phyloP scores from a whole-genome alignment of 768 basidiomycete genomes.

The Lactarius psammicola region DNA sequence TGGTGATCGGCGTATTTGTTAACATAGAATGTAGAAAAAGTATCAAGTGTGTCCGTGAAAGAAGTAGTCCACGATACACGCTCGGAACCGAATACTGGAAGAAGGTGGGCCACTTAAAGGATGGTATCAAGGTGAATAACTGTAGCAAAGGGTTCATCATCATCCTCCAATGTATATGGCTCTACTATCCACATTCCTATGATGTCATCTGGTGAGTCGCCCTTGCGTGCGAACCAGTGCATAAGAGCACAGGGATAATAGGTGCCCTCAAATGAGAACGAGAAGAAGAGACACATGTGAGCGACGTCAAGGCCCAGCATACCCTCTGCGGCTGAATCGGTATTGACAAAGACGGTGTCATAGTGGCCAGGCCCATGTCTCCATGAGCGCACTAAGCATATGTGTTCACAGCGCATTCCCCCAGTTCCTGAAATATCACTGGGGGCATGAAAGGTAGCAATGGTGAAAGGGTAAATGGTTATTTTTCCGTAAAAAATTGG shows the following conservation, averaged over 20 bases:
- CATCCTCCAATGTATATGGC: too few relatives aligned
- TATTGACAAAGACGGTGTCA: slow-evolving; percentile 7
- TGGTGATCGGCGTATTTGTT: too few relatives aligned
- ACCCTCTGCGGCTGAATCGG: background rate
- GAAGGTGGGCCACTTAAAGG: slow-evolving; percentile 9
- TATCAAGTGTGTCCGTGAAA: too few relatives aligned
- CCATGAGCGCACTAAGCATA: background rate
- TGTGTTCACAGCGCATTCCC: background rate
- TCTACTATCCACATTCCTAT: slow-evolving; percentile 20
- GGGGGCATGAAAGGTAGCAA: slow-evolving; percentile 9
- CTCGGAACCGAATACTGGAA: background rate
- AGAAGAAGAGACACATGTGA: slow-evolving; percentile 8
- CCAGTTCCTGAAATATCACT: slow-evolving; percentile 6
- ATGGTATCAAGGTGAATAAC: slow-evolving; percentile 9
- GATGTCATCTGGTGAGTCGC: background rate
- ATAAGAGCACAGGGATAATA: slow-evolving; percentile 15
- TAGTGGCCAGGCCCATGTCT: background rate
- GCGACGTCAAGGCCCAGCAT: slow-evolving; percentile 18
- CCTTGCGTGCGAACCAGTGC: slow-evolving; percentile 1
- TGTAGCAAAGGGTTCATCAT: background rate
- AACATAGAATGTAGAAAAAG: too few relatives aligned
- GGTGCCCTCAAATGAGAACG: background rate
- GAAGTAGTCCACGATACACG: background rate
- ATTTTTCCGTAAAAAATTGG: too few relatives aligned
- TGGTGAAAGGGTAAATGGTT: background rate